phyloP scores from a whole-genome alignment of 2,329 filamentous ascomycete genomes.

The Aspergillus japonicus region DNA sequence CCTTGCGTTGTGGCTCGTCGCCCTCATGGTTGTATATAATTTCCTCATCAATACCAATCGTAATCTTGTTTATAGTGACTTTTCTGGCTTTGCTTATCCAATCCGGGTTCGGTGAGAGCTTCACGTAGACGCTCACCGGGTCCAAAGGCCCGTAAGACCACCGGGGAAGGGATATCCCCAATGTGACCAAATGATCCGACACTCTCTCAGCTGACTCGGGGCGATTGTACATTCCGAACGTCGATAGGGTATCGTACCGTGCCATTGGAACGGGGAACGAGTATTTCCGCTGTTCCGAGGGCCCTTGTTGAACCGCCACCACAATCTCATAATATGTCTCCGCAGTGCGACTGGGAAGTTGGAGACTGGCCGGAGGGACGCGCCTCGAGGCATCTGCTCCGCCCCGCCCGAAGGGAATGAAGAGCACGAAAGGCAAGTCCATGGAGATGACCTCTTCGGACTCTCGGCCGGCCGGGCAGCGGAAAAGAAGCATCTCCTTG shows the following conservation, averaged over 20 bases:
- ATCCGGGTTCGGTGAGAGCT: constrained; percentile 85
- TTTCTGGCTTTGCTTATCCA: constrained; percentile 87
- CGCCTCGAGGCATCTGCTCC: constrained; percentile 86
- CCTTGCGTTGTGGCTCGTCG: constrained; percentile 86
- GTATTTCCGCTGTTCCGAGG: constrained; percentile 83
- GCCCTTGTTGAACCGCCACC: constrained; percentile 90
- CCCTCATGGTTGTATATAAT: constrained; percentile 99
- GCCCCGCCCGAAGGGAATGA: constrained; percentile 90
- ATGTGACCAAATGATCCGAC: constrained; percentile 83
- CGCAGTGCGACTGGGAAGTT: constrained; percentile 86
- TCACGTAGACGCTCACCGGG: constrained; percentile 94
- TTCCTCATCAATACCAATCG: constrained; percentile 90
- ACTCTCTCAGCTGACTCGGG: constrained; percentile 84
- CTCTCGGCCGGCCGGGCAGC: constrained; percentile 79
- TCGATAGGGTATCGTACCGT: constrained; percentile 93
- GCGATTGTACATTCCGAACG: constrained; percentile 99
- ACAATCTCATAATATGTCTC: constrained; percentile 97
- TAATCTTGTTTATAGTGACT: constrained; percentile 92
- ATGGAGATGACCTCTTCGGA: constrained; percentile 88
- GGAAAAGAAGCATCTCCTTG: constrained; percentile 89
- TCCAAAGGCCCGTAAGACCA: constrained; percentile 97
- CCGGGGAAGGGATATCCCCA: constrained; percentile 86
- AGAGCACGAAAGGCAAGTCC: constrained; percentile 95
- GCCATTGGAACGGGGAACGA: constrained; percentile 86
- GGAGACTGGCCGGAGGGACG: constrained; percentile 87